phyloP scores from a whole-genome alignment of 2,329 filamentous ascomycete genomes.

The Neoscytalidium dimidiatum region DNA sequence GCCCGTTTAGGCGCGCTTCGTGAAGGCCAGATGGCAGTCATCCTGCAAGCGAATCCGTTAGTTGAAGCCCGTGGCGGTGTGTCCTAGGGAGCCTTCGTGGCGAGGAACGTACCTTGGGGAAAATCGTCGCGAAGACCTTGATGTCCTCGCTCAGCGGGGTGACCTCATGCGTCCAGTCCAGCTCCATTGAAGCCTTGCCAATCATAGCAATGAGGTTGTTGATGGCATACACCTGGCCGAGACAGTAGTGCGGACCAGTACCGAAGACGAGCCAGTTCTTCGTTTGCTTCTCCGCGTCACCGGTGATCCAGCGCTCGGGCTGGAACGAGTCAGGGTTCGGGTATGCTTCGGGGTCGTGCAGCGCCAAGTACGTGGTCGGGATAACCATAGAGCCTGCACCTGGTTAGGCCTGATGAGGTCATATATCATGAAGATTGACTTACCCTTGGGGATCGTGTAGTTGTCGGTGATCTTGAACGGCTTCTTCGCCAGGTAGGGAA shows the following conservation, averaged over 20 bases:
- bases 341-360: slow-evolving; percentile 92
- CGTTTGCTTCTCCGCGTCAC: slow-evolving; percentile 83
- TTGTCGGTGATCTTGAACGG: slow-evolving; percentile 83
- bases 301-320: slow-evolving; percentile 87
- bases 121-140: slow-evolving; percentile 97
- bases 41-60: slow-evolving; percentile 17
- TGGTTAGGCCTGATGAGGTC: background rate
- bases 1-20: slow-evolving; percentile 15
- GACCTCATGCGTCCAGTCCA: slow-evolving; percentile 88
- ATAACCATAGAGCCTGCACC: slow-evolving; percentile 81
- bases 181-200: slow-evolving; percentile 81
- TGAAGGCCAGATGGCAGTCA: slow-evolving; percentile 22
- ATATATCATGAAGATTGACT: slow-evolving; percentile 25
- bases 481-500: slow-evolving; percentile 94
- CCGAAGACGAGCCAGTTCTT: slow-evolving; percentile 99
- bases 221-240: slow-evolving; percentile 89
- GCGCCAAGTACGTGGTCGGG: slow-evolving; percentile 84
- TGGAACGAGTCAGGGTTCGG: slow-evolving; percentile 85
- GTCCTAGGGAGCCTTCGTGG: too few species aligned
- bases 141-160: slow-evolving; percentile 89
- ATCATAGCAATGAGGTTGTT: slow-evolving; percentile 86
- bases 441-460: slow-evolving; percentile 90
- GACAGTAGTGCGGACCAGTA: slow-evolving; percentile 92
- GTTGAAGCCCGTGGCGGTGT: background rate
- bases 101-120: slow-evolving; percentile 70